Base-by-base conservation (phyloP, 2,329 filamentous ascomycete genomes). In the Tolypocladium amazonense region DNA sequence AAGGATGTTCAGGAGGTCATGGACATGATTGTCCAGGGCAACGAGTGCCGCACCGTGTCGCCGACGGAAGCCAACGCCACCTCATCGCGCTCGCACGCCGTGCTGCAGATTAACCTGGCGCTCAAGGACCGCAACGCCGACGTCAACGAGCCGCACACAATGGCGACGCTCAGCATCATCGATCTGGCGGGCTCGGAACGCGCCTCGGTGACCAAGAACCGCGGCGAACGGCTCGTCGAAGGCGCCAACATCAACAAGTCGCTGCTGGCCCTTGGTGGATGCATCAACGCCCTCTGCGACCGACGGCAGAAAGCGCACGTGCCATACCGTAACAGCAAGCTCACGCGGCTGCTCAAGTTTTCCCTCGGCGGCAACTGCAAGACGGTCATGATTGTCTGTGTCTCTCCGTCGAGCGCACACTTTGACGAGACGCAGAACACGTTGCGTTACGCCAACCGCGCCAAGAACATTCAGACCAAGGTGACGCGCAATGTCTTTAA, bases 211-310 rank as follows among this genome's bases (percentile, higher is more conserved):
- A 99, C 94, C 25, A 96, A 97, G 77, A 99, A 99, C 73, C 82
- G 94, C 59, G 94, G 94, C 59, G 93, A 96, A 71, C 83, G 94
- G 43, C 78, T 99, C 43, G 81, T 92, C 18, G 94, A 99, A 74
- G 94, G 94, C 64, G 94, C 94, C 68, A 99, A 99, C 75, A 99
- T 99, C 83, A 99, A 99, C 84, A 97, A 97, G 71, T 99, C 94
- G 1, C 81, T 99, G 3, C 85, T 99, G 20, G 93, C 94, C 0
- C 79, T 99, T 11, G 94, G 94, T 63, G 93, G 93, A 74, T 99
- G 94, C 76, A 99, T 99, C 80, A 99, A 99, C 68, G 95, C 94
- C 6, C 85, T 99, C 20, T 99, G 94, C 76, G 94, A 99, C 70
- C 86, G 90, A 5, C 85, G 91, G 57, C 96, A 94, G 76, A 88